Evolutionary conservation across 2,329 filamentous ascomycete species (phyloP).

Genomic region (Alternaria solani): DNA sequence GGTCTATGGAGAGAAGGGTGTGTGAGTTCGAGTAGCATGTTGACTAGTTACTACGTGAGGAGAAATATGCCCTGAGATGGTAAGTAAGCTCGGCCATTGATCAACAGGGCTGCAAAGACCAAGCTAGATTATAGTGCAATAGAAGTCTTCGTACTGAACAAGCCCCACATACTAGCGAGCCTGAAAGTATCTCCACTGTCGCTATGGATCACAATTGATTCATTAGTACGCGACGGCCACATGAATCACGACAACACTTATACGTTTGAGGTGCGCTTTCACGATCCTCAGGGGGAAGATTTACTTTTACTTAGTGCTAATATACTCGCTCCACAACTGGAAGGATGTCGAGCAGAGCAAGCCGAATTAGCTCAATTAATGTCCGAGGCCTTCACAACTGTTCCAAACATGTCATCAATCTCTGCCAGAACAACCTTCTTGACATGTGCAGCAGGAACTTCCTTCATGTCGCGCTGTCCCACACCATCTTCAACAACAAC

Average conservation of each 20-base stretch:
- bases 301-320: not conserved
- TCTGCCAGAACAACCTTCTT: not conserved
- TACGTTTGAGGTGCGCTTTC: not conserved
- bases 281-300: not conserved
- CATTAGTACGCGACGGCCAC: not conserved
- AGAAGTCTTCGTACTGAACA: not conserved
- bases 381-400: not conserved
- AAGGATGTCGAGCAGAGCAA: too few relatives aligned
- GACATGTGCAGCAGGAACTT: not conserved
- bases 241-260: not conserved
- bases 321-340: not conserved
- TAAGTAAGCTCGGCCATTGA: not conserved
- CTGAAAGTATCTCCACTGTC: not conserved
- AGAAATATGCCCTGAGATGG: not conserved
- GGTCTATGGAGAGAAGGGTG: not conserved
- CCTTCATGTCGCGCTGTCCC: not conserved
- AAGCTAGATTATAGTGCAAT: not conserved
- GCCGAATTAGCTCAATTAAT: not conserved
- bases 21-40: not conserved
- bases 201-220: not conserved
- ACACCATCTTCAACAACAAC: conserved; percentile 2
- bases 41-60: not conserved
- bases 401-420: conserved; percentile 1
- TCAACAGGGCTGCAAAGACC: not conserved
- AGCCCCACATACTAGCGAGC: not conserved